Evolutionary conservation across 2,329 filamentous ascomycete genomes (phyloP).

Genomic region (Conoideocrella luteorostrata): DNA sequence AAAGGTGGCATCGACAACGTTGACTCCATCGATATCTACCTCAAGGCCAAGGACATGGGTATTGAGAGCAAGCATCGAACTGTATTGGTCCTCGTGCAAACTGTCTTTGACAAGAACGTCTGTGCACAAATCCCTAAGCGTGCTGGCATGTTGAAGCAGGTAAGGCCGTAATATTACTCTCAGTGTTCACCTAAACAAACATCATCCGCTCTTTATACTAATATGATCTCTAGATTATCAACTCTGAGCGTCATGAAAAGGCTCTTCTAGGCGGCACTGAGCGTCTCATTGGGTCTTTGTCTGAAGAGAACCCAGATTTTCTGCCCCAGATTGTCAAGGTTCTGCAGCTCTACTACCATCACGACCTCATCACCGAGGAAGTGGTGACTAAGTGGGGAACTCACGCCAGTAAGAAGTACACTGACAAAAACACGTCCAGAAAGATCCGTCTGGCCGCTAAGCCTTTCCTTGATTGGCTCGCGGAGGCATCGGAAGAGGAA

Average conservation of each 20-base stretch:
- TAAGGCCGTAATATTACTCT: slow-evolving; percentile 29
- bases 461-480: slow-evolving; percentile 90
- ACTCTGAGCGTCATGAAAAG: slow-evolving; percentile 90
- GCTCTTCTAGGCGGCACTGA: slow-evolving; percentile 92
- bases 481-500: slow-evolving; percentile 73
- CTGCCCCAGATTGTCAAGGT: slow-evolving; percentile 73
- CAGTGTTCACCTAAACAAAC: not conserved
- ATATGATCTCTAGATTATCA: slow-evolving; percentile 40
- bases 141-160: slow-evolving; percentile 81
- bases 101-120: slow-evolving; percentile 87
- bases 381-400: slow-evolving; percentile 83
- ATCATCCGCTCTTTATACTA: too few species aligned
- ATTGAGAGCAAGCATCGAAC: slow-evolving; percentile 94
- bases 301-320: slow-evolving; percentile 74
- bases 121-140: slow-evolving; percentile 80
- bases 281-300: slow-evolving; percentile 68
- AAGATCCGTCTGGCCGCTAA: slow-evolving; percentile 94
- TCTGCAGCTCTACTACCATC: slow-evolving; percentile 82
- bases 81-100: slow-evolving; percentile 84
- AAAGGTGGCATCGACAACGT: slow-evolving; percentile 72
- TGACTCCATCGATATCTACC: slow-evolving; percentile 83
- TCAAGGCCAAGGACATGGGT: slow-evolving; percentile 94
- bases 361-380: slow-evolving; percentile 84
- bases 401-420: slow-evolving; percentile 98
- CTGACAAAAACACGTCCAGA: slow-evolving; percentile 81